phyloP scores from a whole-genome alignment of 1,284 basidiomycete genomes.

The Polyporus tsugae region DNA sequence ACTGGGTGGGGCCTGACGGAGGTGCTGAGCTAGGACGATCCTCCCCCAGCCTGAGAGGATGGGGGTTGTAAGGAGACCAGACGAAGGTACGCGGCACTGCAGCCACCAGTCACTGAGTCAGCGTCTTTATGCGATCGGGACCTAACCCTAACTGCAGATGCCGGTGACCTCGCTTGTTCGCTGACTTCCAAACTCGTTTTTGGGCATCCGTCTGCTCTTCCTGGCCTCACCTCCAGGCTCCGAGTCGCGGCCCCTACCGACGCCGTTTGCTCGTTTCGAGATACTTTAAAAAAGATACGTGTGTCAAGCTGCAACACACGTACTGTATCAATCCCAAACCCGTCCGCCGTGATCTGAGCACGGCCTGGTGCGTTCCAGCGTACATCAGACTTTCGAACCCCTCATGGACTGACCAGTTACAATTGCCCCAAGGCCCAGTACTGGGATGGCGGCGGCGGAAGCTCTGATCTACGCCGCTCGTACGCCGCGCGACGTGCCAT shows the following conservation, averaged over 20 bases:
- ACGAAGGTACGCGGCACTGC: neutral
- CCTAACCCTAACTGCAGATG: neutral
- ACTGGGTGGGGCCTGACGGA: neutral
- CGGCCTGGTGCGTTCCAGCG: neutral
- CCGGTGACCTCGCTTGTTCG: neutral
- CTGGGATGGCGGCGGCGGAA: neutral
- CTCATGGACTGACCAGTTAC: neutral
- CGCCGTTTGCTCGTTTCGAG: neutral
- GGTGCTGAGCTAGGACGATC: neutral
- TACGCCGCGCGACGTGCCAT: neutral
- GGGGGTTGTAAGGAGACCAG: neutral
- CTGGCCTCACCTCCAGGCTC: neutral
- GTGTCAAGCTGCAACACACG: neutral
- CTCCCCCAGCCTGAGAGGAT: neutral
- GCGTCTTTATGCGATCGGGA: neutral
- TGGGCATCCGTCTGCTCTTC: neutral
- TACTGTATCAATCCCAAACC: neutral
- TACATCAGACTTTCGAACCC: neutral
- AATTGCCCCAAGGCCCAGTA: neutral
- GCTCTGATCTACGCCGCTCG: neutral
- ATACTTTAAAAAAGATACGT: neutral
- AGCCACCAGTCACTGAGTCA: neutral
- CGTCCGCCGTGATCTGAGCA: neutral
- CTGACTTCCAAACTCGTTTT: constrained; percentile 11
- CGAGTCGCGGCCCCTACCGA: neutral